Percentiles rank a stretch among this genome's conserved stretches.
phyloP scores from a whole-genome alignment of 2,329 filamentous ascomycete genomes.

The Aspergillus pseudoterreus region DNA sequence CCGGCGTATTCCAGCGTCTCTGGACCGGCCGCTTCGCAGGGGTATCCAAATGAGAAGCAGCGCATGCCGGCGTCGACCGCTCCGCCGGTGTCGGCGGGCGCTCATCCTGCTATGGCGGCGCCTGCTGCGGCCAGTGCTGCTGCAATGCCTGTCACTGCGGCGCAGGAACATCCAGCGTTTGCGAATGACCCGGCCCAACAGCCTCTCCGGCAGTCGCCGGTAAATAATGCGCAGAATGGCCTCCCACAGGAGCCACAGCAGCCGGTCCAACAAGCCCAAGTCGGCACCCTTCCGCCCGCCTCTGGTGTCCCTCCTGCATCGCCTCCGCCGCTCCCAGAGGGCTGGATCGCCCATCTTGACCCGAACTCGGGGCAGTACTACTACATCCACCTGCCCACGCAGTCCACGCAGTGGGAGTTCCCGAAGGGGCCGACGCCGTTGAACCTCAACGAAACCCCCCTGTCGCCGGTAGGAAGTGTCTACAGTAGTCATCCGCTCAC shows the following conservation, averaged over 20 bases:
- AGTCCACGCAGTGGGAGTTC: slow-evolving; percentile 98
- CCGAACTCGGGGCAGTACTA: slow-evolving; percentile 97
- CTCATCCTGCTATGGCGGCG: slow-evolving; percentile 24
- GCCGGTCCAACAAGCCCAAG: slow-evolving; percentile 22
- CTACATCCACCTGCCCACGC: slow-evolving; percentile 92
- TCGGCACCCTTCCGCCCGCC: slow-evolving; percentile 34
- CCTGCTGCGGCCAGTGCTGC: slow-evolving; percentile 21
- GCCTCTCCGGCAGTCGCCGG: slow-evolving; percentile 35
- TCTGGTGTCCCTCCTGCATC: slow-evolving; percentile 64
- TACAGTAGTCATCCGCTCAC: slow-evolving; percentile 67
- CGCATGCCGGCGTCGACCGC: slow-evolving; percentile 37
- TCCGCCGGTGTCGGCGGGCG: slow-evolving; percentile 12
- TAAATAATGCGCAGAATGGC: slow-evolving; percentile 30
- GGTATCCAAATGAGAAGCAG: slow-evolving; percentile 77
- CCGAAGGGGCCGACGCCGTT: slow-evolving; percentile 92
- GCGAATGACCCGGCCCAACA: slow-evolving; percentile 69
- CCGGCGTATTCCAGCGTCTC: slow-evolving; percentile 88
- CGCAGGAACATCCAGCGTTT: slow-evolving; percentile 75
- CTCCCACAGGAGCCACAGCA: slow-evolving; percentile 6
- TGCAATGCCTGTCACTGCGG: slow-evolving; percentile 30
- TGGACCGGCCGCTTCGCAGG: slow-evolving; percentile 46
- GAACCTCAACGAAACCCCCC: slow-evolving; percentile 72
- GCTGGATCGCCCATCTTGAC: slow-evolving; percentile 96
- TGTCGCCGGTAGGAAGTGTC: slow-evolving; percentile 76
- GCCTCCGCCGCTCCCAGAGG: slow-evolving; percentile 89